Conservation (phyloP, 2,329 filamentous ascomycete species). For the Calycina herbarum region DNA sequence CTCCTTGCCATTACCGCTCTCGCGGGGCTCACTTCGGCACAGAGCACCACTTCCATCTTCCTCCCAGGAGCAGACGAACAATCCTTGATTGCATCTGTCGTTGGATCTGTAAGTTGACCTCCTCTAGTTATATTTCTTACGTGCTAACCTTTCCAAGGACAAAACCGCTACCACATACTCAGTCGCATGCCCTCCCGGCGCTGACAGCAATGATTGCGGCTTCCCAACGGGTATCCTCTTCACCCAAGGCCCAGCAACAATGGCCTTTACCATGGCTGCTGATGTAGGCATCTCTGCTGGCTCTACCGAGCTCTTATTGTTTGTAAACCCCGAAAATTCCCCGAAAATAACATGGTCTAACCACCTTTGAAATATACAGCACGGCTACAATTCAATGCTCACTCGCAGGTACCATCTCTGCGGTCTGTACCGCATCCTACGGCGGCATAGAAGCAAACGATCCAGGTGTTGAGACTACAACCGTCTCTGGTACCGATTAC, state of each 20-base stretch:
- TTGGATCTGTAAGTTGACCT: not conserved
- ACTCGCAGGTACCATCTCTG: not conserved
- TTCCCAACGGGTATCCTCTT: not conserved
- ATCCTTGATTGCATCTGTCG: not conserved
- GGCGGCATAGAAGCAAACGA: not conserved
- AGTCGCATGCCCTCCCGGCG: not conserved
- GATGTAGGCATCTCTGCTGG: not conserved
- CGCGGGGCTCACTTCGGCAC: not conserved
- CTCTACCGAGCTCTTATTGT: not conserved
- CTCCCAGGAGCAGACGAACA: not conserved
- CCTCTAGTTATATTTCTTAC: not conserved
- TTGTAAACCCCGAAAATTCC: not conserved
- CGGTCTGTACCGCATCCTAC: not conserved
- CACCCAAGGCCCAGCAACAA: not conserved
- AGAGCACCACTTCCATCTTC: constrained; percentile 1
- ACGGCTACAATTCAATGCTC: not conserved
- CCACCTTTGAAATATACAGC: not conserved
- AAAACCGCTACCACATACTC: not conserved
- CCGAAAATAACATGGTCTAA: not conserved
- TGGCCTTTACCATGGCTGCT: not conserved
- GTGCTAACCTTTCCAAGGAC: not conserved
- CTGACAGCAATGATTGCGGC: not conserved
- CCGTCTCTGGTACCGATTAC: not conserved
- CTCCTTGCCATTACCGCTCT: not conserved
- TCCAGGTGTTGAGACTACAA: not conserved